Evolutionary conservation across 1,139 yeast genomes (phyloP), one percentile per base, ranked within the genome.

Genomic region (Saccharomyces pastorianus): DNA sequence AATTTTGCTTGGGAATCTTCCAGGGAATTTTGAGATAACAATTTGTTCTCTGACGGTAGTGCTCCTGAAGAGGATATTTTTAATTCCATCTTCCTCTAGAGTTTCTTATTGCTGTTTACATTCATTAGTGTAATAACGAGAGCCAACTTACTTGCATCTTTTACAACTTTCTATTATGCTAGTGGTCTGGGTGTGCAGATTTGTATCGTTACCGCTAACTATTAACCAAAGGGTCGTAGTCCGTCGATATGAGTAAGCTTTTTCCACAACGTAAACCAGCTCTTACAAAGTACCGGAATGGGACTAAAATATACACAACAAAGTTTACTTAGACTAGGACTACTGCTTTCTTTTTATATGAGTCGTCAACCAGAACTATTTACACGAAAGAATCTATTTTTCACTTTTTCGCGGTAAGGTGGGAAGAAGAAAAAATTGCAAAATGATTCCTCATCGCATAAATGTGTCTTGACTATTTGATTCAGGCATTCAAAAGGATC

Each of bases 1-100:
- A 82, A 85, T 75, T 53, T 56, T 58, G 6, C 25, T 38, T 38
- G n/a, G 11, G 44, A 4, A 9, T 17, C 44, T 17, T 8, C 4
- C 13, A 8, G 44, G 25, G 26, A 8, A 3, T 3, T 38, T 11
- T 8, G 13, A 38, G 25, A 8, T 8, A 8, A 4, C 13, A 13
- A 6, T 38, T 6, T 38, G 9, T 17, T 8, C 25, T 20, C 7
- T 38, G 44, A 38, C 7, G 44, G 44, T 8, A 17, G 11, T 17
- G 0, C 4, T 38, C 7, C 13, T 17, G 25, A 38, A 4, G 9
- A 13, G 3, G n/a, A 38, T 38, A 4, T 38, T 38, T 17, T 38
- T 9, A 8, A 6, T 38, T 6, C 8, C 44, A 38, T 38, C 6
- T 11, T 38, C n/a, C 5, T 17, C 6, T 17, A 8, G 44, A 8